phyloP scores from a whole-genome alignment of 768 basidiomycete species.

The Fibroporia radiculosa region DNA sequence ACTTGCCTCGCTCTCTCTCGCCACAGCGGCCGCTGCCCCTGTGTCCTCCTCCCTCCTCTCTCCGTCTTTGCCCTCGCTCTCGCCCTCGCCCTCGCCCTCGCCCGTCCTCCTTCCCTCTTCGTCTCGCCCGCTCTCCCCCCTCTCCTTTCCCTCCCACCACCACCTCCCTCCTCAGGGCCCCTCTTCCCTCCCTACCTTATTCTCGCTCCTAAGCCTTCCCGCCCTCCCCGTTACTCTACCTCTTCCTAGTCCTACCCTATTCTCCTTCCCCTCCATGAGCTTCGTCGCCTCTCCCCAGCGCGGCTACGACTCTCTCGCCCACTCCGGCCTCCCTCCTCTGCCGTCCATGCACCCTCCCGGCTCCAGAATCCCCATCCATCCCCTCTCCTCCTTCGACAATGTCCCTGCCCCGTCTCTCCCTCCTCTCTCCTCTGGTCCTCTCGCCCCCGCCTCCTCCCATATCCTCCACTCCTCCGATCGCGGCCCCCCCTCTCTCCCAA shows the following conservation, averaged over 20 bases:
- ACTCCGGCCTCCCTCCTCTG: constrained; percentile 18
- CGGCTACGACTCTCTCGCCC: constrained; percentile 22
- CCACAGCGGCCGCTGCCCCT: constrained; percentile 12
- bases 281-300: constrained; percentile 23
- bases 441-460: constrained; percentile 3
- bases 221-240: constrained; percentile 4
- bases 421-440: not conserved
- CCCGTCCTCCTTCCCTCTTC: constrained; percentile 10
- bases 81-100: constrained; percentile 8
- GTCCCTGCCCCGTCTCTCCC: constrained; percentile 26
- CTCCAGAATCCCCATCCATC: constrained; percentile 15
- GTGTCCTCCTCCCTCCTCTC: constrained; percentile 15
- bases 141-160: constrained; percentile 15
- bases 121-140: constrained; percentile 8
- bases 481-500: constrained; percentile 34
- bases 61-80: constrained; percentile 14
- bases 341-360: constrained; percentile 10
- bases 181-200: constrained; percentile 18
- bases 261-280: constrained; percentile 22
- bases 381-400: constrained; percentile 26
- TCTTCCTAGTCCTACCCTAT: constrained; percentile 11
- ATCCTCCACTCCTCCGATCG: constrained; percentile 29
- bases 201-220: constrained; percentile 9
- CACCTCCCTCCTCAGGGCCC: constrained; percentile 8
- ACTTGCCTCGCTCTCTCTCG: constrained; percentile 5